Base-by-base conservation (phyloP, 805 yeast genomes). In the Myxozyma mucilagina region DNA sequence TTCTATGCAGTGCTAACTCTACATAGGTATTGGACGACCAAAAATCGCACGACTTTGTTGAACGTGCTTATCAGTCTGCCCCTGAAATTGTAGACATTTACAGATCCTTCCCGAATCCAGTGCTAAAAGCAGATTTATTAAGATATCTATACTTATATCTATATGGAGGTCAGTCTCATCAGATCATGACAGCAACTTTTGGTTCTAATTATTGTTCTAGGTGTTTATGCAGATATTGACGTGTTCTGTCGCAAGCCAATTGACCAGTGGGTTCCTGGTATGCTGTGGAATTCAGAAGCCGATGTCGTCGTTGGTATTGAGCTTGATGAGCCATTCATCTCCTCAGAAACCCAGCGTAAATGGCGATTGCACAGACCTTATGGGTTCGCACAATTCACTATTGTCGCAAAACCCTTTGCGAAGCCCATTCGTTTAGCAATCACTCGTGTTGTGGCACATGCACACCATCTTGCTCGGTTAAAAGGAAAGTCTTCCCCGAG, bases 161-260 rank as follows among this genome's bases (percentile, higher is more conserved):
- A 34, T 51, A 58, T 36, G 68, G 68, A 36, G 68, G 54, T 50
- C 10, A 13, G 44, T 39, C 39, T 16, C 34, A n/a, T 18, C 20
- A 35, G 36, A 14, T 9, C 16, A 13, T 18, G 5, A 41, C 9
- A 16, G 24, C 31, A n/a, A 5, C 32, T 6, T 9, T 39, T 11
- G 44, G 14, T 8, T 24, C 34, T 10, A 31, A 39, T 24, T 31
- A 39, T 4, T 29, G n/a, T 10, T 11, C 44, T 14, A 50, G 54
- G 67, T 35, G 66, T 65, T 13, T 65, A 64, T 43, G 63, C 68
- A 35, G 68, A 65, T 20, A 41, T 64, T 18, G 67, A 64, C 43
- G 66, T 64, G 6, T 60, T 57, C 51, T 64, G 65, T 51, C 60
- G 65, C 34, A 61, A 61, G 50, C 68, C 68, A 13, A 57, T 65